Evolutionary conservation across 495 filamentous ascomycete species (phyloP).

Genomic region (Penicillium parvum): DNA sequence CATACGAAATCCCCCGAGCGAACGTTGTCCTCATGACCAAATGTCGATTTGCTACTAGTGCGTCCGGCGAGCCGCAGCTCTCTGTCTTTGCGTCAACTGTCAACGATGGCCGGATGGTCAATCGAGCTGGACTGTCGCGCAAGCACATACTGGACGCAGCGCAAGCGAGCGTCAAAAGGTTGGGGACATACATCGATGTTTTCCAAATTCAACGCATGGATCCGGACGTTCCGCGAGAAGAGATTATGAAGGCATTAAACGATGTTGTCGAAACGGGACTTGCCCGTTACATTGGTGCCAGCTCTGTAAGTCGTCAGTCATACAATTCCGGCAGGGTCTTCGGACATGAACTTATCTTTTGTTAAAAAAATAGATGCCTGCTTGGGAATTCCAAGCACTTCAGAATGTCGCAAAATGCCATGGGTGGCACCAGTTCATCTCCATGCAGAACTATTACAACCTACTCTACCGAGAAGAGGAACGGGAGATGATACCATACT

Average conservation of each 20-base stretch:
- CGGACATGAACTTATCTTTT: too few species aligned
- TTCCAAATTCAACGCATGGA: constrained; percentile 53
- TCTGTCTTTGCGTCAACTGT: too few species aligned
- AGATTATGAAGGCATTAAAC: constrained; percentile 70
- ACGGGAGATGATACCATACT: constrained; percentile 67
- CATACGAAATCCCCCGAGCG: constrained; percentile 66
- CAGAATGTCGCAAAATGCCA: constrained; percentile 45
- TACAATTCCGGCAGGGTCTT: too few species aligned
- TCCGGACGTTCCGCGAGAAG: constrained; percentile 52
- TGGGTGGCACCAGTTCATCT: constrained; percentile 65
- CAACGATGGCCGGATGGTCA: constrained; percentile 33
- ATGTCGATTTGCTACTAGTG: too few species aligned
- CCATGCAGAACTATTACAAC: constrained; percentile 69
- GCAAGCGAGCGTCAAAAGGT: constrained; percentile 40
- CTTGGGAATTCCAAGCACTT: constrained; percentile 40
- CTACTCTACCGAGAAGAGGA: constrained; percentile 69
- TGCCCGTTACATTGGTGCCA: constrained; percentile 63
- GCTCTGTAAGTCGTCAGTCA: constrained; percentile 5
- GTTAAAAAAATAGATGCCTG: constrained; percentile 17
- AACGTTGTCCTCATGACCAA: constrained; percentile 71
- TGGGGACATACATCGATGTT: constrained; percentile 54
- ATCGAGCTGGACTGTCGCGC: constrained; percentile 43
- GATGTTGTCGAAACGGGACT: constrained; percentile 61
- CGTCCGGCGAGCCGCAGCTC: too few species aligned
- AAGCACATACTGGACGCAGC: constrained; percentile 53